A percentile compares a stretch with the other conserved stretches of the same genome.
Conservation (phyloP, 768 basidiomycete species). For the Kwoniella sp. region DNA sequence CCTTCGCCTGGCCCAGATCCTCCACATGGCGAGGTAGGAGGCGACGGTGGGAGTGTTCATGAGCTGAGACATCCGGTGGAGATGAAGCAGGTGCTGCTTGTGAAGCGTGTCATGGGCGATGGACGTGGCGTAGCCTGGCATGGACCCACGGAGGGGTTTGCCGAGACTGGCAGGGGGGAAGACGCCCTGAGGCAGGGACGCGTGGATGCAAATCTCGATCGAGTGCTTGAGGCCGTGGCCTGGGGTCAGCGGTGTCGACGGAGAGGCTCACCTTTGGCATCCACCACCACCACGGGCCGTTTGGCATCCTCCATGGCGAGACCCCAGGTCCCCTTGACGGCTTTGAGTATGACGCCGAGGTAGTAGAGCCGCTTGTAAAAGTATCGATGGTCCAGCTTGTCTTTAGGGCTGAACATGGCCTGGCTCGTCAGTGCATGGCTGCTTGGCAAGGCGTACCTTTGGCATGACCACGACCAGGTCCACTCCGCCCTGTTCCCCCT, state of each 20-base stretch:
- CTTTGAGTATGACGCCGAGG: slow-evolving; percentile 69
- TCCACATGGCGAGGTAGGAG: slow-evolving; percentile 71
- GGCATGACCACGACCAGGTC: slow-evolving; percentile 88
- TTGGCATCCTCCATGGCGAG: slow-evolving; percentile 24
- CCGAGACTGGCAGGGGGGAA: slow-evolving; percentile 58
- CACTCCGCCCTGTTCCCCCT: slow-evolving; percentile 60
- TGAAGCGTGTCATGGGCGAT: slow-evolving; percentile 56
- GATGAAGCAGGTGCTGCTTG: slow-evolving; percentile 56
- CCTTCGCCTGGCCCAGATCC: slow-evolving; percentile 85
- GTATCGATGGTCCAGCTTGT: slow-evolving; percentile 80
- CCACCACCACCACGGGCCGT: slow-evolving; percentile 33
- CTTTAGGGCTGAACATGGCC: slow-evolving; percentile 87
- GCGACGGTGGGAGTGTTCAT: slow-evolving; percentile 58
- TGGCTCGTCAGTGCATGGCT: slow-evolving; percentile 13
- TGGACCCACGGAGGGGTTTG: slow-evolving; percentile 70
- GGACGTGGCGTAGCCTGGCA: slow-evolving; percentile 74
- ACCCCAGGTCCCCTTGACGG: slow-evolving; percentile 51
- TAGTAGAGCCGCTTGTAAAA: slow-evolving; percentile 91
- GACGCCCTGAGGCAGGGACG: slow-evolving; percentile 58
- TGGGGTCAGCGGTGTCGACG: slow-evolving; percentile 6
- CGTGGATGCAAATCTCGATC: slow-evolving; percentile 68
- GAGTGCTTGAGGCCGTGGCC: slow-evolving; percentile 57
- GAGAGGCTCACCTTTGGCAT: slow-evolving; percentile 37
- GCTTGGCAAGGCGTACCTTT: slow-evolving; percentile 26
- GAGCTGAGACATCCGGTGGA: slow-evolving; percentile 58